A percentile compares a stretch with the other conserved stretches of the same genome.
Evolutionary conservation across 2,329 filamentous ascomycete species (phyloP).

Genomic region (Parastagonospora nodorum): DNA sequence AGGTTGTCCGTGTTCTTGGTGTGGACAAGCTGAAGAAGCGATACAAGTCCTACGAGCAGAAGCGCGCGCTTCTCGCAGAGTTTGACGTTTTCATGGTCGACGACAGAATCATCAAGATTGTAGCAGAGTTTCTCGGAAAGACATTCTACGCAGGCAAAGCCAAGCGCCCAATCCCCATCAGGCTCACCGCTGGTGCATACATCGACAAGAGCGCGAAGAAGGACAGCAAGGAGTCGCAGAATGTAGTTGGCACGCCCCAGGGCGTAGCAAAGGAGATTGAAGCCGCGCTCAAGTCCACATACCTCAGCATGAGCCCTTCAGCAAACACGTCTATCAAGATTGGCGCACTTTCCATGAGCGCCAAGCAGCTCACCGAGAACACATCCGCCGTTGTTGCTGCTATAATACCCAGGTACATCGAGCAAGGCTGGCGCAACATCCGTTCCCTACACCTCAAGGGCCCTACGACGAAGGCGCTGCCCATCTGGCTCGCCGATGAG

Average conservation of each 20-base stretch:
- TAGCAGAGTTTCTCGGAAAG: constrained; percentile 84
- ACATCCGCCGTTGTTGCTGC: constrained; percentile 67
- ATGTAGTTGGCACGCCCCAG: constrained; percentile 60
- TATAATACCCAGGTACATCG: constrained; percentile 78
- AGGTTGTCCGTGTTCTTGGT: constrained; percentile 70
- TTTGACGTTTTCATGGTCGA: constrained; percentile 95
- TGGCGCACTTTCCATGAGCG: constrained; percentile 73
- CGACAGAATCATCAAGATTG: constrained; percentile 74
- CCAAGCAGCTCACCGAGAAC: constrained; percentile 81
- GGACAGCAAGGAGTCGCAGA: constrained; percentile 37
- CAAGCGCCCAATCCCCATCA: constrained; percentile 87
- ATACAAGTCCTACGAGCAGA: constrained; percentile 84
- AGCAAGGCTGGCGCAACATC: constrained; percentile 86
- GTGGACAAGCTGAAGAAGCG: constrained; percentile 84
- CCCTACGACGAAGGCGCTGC: constrained; percentile 82
- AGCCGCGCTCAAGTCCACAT: constrained; percentile 74
- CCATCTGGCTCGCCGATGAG: constrained; percentile 93
- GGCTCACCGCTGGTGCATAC: constrained; percentile 67
- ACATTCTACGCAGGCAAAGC: constrained; percentile 83
- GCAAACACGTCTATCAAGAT: constrained; percentile 82
- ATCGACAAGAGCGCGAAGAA: constrained; percentile 58
- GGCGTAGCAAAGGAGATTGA: constrained; percentile 81
- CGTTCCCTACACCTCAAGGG: constrained; percentile 89
- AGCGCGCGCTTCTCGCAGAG: constrained; percentile 77
- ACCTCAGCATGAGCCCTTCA: constrained; percentile 78